Evolutionary conservation across 192 early-diverging fungal genomes (phyloP), one percentile per base, ranked within the genome.

Genomic region (Chytriomyces sp.): DNA sequence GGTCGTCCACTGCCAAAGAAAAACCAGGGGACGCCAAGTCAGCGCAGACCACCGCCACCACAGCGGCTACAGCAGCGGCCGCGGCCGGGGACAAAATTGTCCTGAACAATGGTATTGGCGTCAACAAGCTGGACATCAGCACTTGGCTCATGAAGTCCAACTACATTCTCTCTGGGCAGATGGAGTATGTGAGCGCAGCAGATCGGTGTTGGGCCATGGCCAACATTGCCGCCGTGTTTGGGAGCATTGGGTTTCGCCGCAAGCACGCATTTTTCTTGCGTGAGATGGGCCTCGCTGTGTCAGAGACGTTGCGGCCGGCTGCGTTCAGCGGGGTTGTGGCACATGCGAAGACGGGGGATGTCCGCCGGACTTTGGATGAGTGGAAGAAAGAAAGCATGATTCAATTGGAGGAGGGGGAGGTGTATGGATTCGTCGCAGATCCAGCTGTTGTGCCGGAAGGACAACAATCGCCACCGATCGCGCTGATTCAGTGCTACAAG

Each of bases 201-300:
- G 89, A 92, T 69, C 88, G 92, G 64, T 79, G 91, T 41, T 44
- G 63, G n/a, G 65, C 52, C 41, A 59, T 81, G 4, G 81, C 89
- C 0, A 77, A 76, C 4, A 85, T 92, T 32, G 82, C 91, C 0
- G 73, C 87, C 5, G 76, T 91, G 31, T 89, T 87, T 55, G 82
- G 82, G 3, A 75, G 74, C 12, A 81, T 92, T 36, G 88, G 87
- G 44, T 82, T 81, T 40, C 30, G 22, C 40, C 61, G 89, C 32
- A 92, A 92, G 68, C 89, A 92, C 60, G 86, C 89, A 0, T 90
- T 92, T 74, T 91, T 88, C 60, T 76, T 92, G 63, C 81, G 90
- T 6, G 85, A 89, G 75, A 88, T 84, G 75, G 82, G 40, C 58
- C 77, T 74, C 36, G 75, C 39, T 52, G 76, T 83, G 1, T 33